Base-by-base conservation (phyloP, 176 grass and related monocot genomes). In the Poa annua region DNA sequence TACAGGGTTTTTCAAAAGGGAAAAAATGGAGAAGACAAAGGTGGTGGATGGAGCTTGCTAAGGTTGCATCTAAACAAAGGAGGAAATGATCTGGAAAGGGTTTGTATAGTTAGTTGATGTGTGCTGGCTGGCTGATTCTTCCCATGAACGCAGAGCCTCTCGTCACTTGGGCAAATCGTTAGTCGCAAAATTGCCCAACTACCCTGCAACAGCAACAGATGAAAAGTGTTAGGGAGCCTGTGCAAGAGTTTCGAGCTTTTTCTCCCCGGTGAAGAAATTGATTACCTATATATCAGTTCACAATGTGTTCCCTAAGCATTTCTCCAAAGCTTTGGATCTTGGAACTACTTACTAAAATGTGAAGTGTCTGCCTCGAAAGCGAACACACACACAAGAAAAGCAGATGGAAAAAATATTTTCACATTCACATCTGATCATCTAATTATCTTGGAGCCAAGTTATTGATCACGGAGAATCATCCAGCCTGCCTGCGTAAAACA, bases 111-210 rank as follows among this genome's bases (percentile, higher is more conserved):
- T 75, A 74, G 77, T 63, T 57, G 29, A 79, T 71, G 39, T 66
- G 68, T 45, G 44, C 44, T 45, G 6, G 77, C 59, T 71, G 71
- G 78, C 59, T 53, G 66, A 68, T 92, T 81, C 48, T 82, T 84
- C 56, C 64, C 7, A 50, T 56, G 34, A 83, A 57, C 57, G 63
- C 24, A 47, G 38, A 11, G 42, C 47, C 21, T 16, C 67, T 11
- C 36, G 36, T 47, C 45, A 47, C 45, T 47, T 47, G 42, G 70
- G 60, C 48, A 32, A 44, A 80, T 68, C 36, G 71, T 92, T 92
- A 85, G 88, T 68, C 49, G 76, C 88, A 92, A 96, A 92, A 96
- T 55, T 77, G 63, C 80, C 83, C 29, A 24, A 5, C 71, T 91
- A 70, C 85, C 71, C 90, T 95, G 90, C 33, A 68, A 81, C 15